phyloP scores from a whole-genome alignment of 2,329 filamentous ascomycete species.

The Drechslerella dactyloides region DNA sequence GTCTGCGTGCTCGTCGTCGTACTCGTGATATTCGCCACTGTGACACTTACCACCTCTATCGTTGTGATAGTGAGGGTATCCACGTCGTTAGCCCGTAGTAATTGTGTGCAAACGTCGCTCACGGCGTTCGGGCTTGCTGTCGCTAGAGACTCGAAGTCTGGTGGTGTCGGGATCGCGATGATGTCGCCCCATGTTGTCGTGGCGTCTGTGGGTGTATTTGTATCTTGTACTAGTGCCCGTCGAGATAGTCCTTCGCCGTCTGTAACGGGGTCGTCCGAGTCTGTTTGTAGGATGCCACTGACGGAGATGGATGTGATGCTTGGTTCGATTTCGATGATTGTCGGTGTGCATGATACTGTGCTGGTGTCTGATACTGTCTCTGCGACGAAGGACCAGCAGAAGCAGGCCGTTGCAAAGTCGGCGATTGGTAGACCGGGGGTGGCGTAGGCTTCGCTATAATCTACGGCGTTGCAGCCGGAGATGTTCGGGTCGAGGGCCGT shows the following conservation, averaged over 20 bases:
- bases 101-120: background rate
- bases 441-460: slow-evolving; percentile 30
- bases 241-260: slow-evolving; percentile 10
- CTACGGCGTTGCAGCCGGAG: slow-evolving; percentile 29
- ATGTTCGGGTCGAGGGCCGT: slow-evolving; percentile 24
- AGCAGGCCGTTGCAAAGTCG: slow-evolving; percentile 38
- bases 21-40: slow-evolving; percentile 1
- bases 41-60: slow-evolving; percentile 11
- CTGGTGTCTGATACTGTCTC: slow-evolving; percentile 8
- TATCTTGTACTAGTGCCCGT: background rate
- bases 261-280: background rate
- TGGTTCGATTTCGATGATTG: slow-evolving; percentile 14
- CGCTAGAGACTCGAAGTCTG: slow-evolving; percentile 2
- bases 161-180: slow-evolving; percentile 23
- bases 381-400: slow-evolving; percentile 34
- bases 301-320: slow-evolving; percentile 42
- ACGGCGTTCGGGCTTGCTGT: background rate
- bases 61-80: slow-evolving; percentile 16
- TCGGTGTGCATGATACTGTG: slow-evolving; percentile 26
- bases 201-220: slow-evolving; percentile 3
- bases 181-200: background rate
- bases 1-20: slow-evolving; percentile 31
- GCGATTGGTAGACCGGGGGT: slow-evolving; percentile 20
- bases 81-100: slow-evolving; percentile 22
- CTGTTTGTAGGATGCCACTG: slow-evolving; percentile 11